Conservation (phyloP, 305 asterid species). For the Nicotiana rustica region DNA sequence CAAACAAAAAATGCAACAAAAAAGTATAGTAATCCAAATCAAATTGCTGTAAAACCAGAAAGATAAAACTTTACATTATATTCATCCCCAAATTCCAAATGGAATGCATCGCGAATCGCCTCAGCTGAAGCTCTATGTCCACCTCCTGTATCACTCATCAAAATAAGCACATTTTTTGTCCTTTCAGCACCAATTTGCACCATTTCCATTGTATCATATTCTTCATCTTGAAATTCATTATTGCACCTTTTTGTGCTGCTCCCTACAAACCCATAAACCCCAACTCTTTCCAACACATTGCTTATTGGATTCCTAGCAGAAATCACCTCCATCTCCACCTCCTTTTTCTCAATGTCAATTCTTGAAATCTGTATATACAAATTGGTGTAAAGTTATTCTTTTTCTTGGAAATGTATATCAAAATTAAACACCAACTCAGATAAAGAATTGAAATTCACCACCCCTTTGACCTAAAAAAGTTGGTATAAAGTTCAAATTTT, state of each 20-base stretch:
- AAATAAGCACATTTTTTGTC: slow-evolving; percentile 85
- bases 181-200: slow-evolving; percentile 93
- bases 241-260: slow-evolving; percentile 61
- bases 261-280: slow-evolving; percentile 71
- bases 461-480: too few relatives aligned
- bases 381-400: neutral
- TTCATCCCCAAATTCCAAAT: slow-evolving; percentile 85
- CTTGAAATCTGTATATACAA: neutral
- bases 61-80: slow-evolving; percentile 57
- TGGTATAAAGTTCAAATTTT: neutral
- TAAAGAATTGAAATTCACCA: neutral
- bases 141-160: slow-evolving; percentile 99
- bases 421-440: neutral
- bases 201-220: slow-evolving; percentile 68
- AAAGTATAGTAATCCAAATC: neutral
- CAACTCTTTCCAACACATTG: slow-evolving; percentile 82
- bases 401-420: neutral
- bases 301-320: slow-evolving; percentile 67
- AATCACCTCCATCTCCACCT: slow-evolving; percentile 61
- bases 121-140: slow-evolving; percentile 99
- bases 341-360: neutral
- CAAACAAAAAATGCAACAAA: neutral
- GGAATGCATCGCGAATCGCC: slow-evolving; percentile 90
- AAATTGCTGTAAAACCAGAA: neutral
- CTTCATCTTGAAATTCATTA: slow-evolving; percentile 60